phyloP scores from a whole-genome alignment of 2,329 filamentous ascomycete genomes.

The Didymella arachidicola region DNA sequence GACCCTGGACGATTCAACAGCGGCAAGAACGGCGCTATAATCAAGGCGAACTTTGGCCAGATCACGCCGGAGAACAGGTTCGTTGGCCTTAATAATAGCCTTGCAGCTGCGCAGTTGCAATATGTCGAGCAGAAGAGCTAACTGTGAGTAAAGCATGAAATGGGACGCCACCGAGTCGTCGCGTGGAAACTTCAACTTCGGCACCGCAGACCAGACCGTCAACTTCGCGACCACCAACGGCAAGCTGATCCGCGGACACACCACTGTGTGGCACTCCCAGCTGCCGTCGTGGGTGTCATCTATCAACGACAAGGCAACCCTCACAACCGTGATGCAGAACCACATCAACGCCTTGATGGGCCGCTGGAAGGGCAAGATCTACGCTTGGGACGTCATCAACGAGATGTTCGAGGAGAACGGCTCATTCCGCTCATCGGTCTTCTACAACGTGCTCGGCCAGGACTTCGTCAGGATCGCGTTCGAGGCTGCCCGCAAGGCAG shows the following conservation, averaged over 20 bases:
- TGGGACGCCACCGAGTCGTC: constrained; percentile 66
- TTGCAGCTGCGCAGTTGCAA: not conserved
- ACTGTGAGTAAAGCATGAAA: constrained; percentile 63
- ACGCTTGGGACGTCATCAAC: constrained; percentile 70
- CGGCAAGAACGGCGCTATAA: constrained; percentile 63
- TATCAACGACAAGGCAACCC: constrained; percentile 60
- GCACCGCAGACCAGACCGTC: constrained; percentile 64
- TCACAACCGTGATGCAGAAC: constrained; percentile 67
- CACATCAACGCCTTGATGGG: constrained; percentile 68
- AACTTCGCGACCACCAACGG: constrained; percentile 66
- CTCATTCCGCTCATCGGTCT: constrained; percentile 66
- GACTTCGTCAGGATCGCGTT: constrained; percentile 77
- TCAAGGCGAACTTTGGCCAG: constrained; percentile 69
- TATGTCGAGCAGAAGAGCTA: not conserved
- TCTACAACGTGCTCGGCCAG: constrained; percentile 71
- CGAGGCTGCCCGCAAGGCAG: constrained; percentile 70
- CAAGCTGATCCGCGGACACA: constrained; percentile 70
- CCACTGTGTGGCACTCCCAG: constrained; percentile 68
- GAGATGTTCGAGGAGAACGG: constrained; percentile 71
- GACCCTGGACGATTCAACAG: constrained; percentile 64
- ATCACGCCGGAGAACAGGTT: constrained; percentile 70
- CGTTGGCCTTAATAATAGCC: not conserved
- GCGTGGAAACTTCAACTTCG: constrained; percentile 58
- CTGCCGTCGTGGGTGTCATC: constrained; percentile 64
- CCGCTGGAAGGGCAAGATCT: constrained; percentile 70